phyloP scores from a whole-genome alignment of 2,329 filamentous ascomycete genomes.

The Endoconidiophora polonica region DNA sequence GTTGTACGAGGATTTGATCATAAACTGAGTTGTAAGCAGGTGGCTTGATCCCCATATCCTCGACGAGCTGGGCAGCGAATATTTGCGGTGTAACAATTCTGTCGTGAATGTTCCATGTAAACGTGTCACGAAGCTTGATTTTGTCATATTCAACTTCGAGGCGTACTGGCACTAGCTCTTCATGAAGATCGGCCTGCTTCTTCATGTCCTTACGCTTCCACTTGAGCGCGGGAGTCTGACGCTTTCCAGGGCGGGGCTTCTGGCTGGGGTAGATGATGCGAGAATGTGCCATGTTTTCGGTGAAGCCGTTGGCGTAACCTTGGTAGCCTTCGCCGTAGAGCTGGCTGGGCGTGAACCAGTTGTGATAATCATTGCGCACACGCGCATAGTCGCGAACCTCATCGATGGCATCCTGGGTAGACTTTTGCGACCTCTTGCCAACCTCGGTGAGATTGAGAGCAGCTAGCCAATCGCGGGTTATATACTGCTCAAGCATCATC shows the following conservation, averaged over 20 bases:
- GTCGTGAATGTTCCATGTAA: conserved; percentile 97
- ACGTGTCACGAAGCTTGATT: conserved; percentile 87
- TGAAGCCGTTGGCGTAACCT: conserved; percentile 76
- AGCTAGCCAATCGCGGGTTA: conserved; percentile 37
- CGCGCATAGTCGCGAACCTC: conserved; percentile 55
- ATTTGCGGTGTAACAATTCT: conserved; percentile 62
- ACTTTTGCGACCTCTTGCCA: conserved; percentile 35
- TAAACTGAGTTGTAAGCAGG: conserved; percentile 45
- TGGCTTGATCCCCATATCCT: conserved; percentile 71
- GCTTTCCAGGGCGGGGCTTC: conserved; percentile 59
- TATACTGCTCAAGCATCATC: conserved; percentile 36
- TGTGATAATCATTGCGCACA: conserved; percentile 37
- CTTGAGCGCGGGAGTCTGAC: conserved; percentile 55
- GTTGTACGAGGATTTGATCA: conserved; percentile 46
- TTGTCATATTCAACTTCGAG: conserved; percentile 93
- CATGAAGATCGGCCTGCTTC: conserved; percentile 74
- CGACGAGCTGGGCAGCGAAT: conserved; percentile 77
- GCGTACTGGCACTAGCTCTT: conserved; percentile 80
- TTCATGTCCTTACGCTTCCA: conserved; percentile 65
- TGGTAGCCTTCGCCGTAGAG: conserved; percentile 63
- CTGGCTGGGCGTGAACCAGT: conserved; percentile 37
- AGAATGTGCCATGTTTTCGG: conserved; percentile 50
- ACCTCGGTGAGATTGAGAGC: conserved; percentile 34
- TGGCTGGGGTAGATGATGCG: conserved; percentile 65
- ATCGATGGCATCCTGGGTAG: conserved; percentile 45